A percentile compares a stretch with the other conserved stretches of the same genome.
phyloP scores from a whole-genome alignment of 176 grass and related monocot species.

The Carex littledalei region DNA sequence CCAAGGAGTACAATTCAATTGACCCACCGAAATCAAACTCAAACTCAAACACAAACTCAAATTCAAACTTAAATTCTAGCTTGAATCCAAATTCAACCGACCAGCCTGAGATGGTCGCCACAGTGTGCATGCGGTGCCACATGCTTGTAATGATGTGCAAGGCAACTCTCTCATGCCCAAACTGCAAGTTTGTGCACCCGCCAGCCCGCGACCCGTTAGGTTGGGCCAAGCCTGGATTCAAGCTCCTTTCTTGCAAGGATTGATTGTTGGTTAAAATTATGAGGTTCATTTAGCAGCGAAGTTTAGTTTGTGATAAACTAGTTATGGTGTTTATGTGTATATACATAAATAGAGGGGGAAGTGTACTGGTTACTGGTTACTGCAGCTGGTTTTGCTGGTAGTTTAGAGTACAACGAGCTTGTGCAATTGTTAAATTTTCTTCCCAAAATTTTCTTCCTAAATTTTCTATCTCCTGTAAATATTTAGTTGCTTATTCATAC shows the following conservation, averaged over 20 bases:
- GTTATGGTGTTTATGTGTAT: conserved; percentile 12
- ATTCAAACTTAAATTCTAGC: conserved; percentile 2
- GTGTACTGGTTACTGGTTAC: background rate
- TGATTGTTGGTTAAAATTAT: conserved; percentile 17
- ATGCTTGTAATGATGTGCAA: conserved; percentile 50
- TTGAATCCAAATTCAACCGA: conserved; percentile 11
- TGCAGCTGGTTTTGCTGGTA: conserved; percentile 21
- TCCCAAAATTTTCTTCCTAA: background rate
- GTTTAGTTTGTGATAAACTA: conserved; percentile 14
- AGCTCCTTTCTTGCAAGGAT: conserved; percentile 71
- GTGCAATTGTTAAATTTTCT: conserved; percentile 14
- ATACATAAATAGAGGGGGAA: conserved; percentile 13
- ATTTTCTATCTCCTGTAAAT: background rate
- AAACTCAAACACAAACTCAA: background rate
- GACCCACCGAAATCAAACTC: background rate
- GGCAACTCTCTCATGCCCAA: conserved; percentile 29
- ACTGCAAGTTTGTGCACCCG: conserved; percentile 46
- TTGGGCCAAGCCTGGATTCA: conserved; percentile 48
- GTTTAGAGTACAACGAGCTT: conserved; percentile 17
- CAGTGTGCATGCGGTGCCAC: conserved; percentile 42
- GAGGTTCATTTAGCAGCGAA: background rate
- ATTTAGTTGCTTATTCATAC: background rate
- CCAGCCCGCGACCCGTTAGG: conserved; percentile 24
- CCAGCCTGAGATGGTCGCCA: conserved; percentile 44
- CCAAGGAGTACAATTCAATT: conserved; percentile 17